Conservation (phyloP, 225 moss, liverwort and hornwort species). For the Polytrichum commune region DNA sequence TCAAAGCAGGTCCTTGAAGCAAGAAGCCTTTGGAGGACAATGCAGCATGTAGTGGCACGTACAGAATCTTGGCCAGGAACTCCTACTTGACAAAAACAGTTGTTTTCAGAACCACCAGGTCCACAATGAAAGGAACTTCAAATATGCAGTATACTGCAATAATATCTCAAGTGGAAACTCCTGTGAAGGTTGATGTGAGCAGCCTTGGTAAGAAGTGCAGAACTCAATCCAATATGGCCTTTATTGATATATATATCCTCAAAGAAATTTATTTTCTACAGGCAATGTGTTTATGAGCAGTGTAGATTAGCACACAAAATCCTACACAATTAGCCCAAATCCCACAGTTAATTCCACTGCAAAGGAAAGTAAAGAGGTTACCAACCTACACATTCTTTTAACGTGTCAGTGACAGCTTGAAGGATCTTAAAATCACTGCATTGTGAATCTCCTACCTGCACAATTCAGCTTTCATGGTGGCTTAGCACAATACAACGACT, state of each 20-base stretch:
- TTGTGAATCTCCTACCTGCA: conserved; percentile 94
- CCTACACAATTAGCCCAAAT: too few relatives aligned
- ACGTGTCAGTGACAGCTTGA: conserved; percentile 84
- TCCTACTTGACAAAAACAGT: conserved; percentile 40
- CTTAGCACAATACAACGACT: too few relatives aligned
- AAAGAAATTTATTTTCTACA: too few relatives aligned
- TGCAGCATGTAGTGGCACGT: conserved; percentile 92
- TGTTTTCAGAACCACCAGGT: background rate
- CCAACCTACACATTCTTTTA: conserved; percentile 87
- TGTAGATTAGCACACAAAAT: too few relatives aligned
- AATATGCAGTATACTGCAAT: too few relatives aligned
- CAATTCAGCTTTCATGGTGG: background rate
- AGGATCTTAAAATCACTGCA: conserved; percentile 85
- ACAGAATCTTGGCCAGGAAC: conserved; percentile 67
- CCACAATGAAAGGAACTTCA: background rate
- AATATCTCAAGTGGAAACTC: too few relatives aligned
- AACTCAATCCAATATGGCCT: too few relatives aligned
- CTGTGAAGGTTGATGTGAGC: too few relatives aligned
- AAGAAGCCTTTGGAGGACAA: conserved; percentile 94
- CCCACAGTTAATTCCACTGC: background rate
- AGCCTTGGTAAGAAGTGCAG: too few relatives aligned
- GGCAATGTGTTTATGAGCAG: too few relatives aligned
- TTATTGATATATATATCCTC: too few relatives aligned
- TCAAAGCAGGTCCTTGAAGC: conserved; percentile 90
- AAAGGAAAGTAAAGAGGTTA: background rate